Percentiles rank a stretch among this genome's conserved stretches.
phyloP scores from a whole-genome alignment of 164 flowering plant species.

The Tetracentron sinense region DNA sequence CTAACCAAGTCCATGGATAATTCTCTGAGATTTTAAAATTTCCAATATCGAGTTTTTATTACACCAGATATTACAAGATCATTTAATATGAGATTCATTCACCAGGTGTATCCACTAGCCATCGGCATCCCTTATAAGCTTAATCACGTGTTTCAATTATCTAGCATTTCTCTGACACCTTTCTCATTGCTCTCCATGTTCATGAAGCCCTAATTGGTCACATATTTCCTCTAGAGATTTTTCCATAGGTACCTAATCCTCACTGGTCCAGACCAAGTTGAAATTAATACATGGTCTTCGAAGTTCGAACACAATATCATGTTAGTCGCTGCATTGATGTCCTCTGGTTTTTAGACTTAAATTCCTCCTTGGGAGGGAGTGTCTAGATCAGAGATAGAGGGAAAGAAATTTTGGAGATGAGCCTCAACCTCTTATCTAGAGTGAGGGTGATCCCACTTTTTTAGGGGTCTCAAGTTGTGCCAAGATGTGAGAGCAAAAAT shows the following conservation, averaged over 20 bases:
- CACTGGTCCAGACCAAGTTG: neutral
- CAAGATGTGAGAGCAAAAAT: neutral
- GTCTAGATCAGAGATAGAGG: neutral
- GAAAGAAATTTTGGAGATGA: neutral
- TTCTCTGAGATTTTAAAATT: no score
- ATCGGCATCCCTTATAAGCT: neutral
- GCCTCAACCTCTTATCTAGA: neutral
- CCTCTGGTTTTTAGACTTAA: neutral
- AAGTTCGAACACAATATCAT: no score
- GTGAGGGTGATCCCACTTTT: neutral
- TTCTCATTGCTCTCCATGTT: no score
- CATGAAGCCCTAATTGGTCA: no score
- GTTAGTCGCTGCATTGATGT: neutral
- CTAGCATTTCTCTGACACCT: no score
- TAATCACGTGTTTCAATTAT: neutral
- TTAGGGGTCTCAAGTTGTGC: neutral
- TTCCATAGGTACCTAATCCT: no score
- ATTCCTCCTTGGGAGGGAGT: neutral
- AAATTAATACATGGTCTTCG: neutral
- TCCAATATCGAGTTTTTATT: neutral
- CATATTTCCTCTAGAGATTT: no score
- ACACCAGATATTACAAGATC: neutral
- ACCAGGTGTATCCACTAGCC: neutral
- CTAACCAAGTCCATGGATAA: no score
- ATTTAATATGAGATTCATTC: neutral